Evolutionary conservation across 129 eudicot genomes (phyloP), one percentile per base, ranked within the genome.

Genomic region (Escallonia rubra): DNA sequence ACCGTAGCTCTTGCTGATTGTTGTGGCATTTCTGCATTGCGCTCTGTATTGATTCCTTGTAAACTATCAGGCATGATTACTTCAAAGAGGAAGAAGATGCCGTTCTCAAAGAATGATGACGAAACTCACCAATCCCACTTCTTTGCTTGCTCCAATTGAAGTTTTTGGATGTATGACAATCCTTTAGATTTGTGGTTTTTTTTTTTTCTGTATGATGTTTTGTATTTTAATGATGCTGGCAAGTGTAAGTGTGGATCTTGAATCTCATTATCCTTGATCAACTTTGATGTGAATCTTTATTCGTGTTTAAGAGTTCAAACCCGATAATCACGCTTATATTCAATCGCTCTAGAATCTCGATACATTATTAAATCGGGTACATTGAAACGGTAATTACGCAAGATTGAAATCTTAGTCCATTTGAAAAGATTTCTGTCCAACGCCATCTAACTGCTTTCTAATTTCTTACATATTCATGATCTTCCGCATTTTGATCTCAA

Each of bases 41-140:
- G 34, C 1, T 0, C 34, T 23, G 34, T 23, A 23, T 23, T 23
- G 46, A 42, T 10, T 3, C 63, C 46, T 13, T 43, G 46, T 14
- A n/a, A 10, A n/a, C 51, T 74, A 64, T 59, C 91, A 93, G 98
- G 77, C 82, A 93, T 7, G 98, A 93, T 52, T 86, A 83, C 68
- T 84, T 86, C 55, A 75, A 59, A 15, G 82, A 86, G 72, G 88
- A 80, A 79, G 75, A 80, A 68, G 79, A 78, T 5, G 76, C 75
- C 42, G 83, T 79, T 64, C 77, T 81, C 49, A 72, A 84, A 61
- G 90, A 85, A 89, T 89, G 82, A 92, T 72, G 80, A 78, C 58
- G 76, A 76, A 73, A 71, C 72, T 40, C 49, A 34, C 11, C 45
- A 69, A 68, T 52, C 51, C 55, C 74, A 59, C 41, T 51, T 41